A percentile compares a stretch with the other conserved stretches of the same genome.
Conservation (phyloP, 208 protist species). For the Wallacemonas collosoma region DNA sequence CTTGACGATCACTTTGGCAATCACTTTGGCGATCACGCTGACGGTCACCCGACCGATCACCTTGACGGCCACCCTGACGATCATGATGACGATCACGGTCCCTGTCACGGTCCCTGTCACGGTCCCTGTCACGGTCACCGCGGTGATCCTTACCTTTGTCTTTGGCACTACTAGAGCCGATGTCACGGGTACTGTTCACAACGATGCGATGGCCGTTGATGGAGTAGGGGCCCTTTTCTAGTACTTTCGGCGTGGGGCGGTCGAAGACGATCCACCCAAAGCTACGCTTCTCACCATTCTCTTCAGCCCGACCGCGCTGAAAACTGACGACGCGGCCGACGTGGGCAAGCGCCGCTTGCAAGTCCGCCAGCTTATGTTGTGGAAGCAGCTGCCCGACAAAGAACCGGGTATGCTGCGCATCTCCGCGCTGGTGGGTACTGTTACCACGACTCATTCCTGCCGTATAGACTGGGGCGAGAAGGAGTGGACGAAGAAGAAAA, state of each 20-base stretch:
- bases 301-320: not conserved
- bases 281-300: conserved; percentile 7
- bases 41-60: not conserved
- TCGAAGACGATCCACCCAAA: conserved; percentile 25
- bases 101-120: not conserved
- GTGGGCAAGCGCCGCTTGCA: conserved; percentile 16
- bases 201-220: conserved; percentile 9
- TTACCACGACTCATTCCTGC: not conserved
- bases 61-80: not conserved
- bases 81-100: not conserved
- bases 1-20: not conserved
- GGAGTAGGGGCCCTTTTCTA: conserved; percentile 14
- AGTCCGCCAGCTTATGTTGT: not conserved
- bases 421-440: not conserved
- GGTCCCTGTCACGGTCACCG: not conserved
- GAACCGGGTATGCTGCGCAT: not conserved
- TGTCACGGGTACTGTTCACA: not conserved
- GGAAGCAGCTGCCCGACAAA: conserved; percentile 23
- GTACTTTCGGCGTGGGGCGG: conserved; percentile 5
- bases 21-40: not conserved
- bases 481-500: not conserved
- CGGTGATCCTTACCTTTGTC: not conserved
- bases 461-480: not conserved
- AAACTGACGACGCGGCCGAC: conserved; percentile 21
- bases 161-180: not conserved